These are phyloP conservation scores for Thalassiosira mediterranea DNA, from an alignment of 352 stramenopile genomes.

Conservation along the genomic window DNA sequence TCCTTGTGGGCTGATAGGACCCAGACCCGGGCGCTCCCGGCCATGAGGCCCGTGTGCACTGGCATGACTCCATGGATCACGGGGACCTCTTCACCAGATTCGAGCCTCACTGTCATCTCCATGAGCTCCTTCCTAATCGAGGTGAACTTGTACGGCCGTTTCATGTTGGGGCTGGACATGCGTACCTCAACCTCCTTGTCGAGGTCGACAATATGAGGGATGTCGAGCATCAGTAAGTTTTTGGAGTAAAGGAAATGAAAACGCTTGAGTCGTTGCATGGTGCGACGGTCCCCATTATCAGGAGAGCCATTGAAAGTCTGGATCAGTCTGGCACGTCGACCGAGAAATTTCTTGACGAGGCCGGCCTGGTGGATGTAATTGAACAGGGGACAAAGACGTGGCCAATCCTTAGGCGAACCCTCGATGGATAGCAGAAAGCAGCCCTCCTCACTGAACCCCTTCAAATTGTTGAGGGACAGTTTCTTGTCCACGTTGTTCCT, in stretches of 20 bases:
- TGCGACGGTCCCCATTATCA: neutral
- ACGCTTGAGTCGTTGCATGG: neutral
- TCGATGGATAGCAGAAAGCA: neutral
- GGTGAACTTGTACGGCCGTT: neutral
- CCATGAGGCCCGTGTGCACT: neutral
- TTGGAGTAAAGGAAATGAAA: neutral
- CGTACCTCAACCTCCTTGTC: neutral
- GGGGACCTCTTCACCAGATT: neutral
- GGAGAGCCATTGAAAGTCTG: neutral
- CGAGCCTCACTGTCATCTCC: neutral
- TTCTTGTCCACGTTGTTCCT: neutral
- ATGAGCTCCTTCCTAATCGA: neutral
- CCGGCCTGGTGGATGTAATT: neutral
- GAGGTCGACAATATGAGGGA: neutral
- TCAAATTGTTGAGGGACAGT: neutral
- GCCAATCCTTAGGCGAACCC: neutral
- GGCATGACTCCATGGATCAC: neutral
- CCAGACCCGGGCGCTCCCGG: neutral
- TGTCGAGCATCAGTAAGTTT: neutral
- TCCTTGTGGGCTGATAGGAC: neutral
- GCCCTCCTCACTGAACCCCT: neutral
- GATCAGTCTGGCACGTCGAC: neutral
- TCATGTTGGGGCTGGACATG: neutral
- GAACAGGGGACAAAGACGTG: neutral
- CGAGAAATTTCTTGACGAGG: neutral